Conservation (phyloP, 331 rosid species). For the Dryas integrifolia region DNA sequence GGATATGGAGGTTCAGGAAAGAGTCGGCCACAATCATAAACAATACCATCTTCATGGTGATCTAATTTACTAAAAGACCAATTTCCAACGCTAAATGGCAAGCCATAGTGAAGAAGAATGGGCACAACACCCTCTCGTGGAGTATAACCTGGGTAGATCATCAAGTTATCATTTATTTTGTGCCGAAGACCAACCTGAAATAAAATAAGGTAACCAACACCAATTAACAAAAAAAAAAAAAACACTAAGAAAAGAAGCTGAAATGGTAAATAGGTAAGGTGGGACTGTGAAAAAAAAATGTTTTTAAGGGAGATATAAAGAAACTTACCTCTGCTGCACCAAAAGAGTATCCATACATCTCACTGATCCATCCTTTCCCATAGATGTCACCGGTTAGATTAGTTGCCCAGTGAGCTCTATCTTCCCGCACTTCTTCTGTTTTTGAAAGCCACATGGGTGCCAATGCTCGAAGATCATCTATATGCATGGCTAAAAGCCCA, state of each 20-base stretch:
- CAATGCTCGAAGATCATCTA: conserved; percentile 73
- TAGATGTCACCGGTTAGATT: conserved; percentile 93
- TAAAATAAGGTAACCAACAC: conserved; percentile 20
- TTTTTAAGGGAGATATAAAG: not conserved
- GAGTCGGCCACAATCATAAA: conserved; percentile 67
- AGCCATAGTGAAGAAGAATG: conserved; percentile 93
- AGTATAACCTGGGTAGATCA: conserved; percentile 90
- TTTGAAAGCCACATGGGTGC: conserved; percentile 97
- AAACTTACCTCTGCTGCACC: conserved; percentile 93
- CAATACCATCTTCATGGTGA: conserved; percentile 75
- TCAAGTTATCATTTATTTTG: conserved; percentile 93
- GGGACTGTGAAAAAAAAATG: not conserved
- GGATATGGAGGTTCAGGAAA: conserved; percentile 98
- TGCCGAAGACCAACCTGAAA: conserved; percentile 87
- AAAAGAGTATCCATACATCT: conserved; percentile 98
- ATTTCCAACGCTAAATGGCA: conserved; percentile 77
- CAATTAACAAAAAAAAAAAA: conserved; percentile 11
- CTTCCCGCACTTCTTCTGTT: conserved; percentile 98
- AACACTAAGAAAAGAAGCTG: conserved; percentile 14
- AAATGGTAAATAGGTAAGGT: conserved; percentile 14
- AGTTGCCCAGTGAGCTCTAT: conserved; percentile 86
- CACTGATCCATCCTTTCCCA: conserved; percentile 95
- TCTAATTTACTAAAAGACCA: conserved; percentile 86
- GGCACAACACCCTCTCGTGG: conserved; percentile 80
- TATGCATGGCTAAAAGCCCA: conserved; percentile 90